A percentile compares a stretch with the other conserved stretches of the same genome.
Evolutionary conservation across 805 yeast genomes (phyloP).

Genomic region (Vanderwaltozyma verrucispora): DNA sequence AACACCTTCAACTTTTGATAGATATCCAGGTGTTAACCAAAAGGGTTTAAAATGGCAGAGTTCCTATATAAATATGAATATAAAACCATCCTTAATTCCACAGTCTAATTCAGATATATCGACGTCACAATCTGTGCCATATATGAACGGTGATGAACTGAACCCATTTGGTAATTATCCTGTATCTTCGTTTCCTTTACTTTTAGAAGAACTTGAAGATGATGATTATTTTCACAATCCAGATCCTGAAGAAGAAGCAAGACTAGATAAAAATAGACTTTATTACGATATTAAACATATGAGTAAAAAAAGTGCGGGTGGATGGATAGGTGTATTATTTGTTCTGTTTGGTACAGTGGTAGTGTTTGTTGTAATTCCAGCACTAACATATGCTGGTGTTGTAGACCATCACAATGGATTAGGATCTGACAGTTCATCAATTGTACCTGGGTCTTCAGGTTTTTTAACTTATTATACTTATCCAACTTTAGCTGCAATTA

Average conservation of each 20-base stretch:
- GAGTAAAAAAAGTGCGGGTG: slow-evolving; percentile 54
- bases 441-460: slow-evolving; percentile 24
- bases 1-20: slow-evolving; percentile 50
- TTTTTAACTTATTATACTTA: slow-evolving; percentile 39
- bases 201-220: slow-evolving; percentile 85
- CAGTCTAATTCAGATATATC: neutral
- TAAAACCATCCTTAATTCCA: neutral
- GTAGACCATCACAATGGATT: slow-evolving; percentile 24
- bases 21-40: slow-evolving; percentile 55
- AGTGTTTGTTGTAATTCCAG: slow-evolving; percentile 76
- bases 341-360: slow-evolving; percentile 51
- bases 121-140: slow-evolving; percentile 13
- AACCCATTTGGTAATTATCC: slow-evolving; percentile 98
- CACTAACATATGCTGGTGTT: slow-evolving; percentile 70
- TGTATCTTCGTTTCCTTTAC: slow-evolving; percentile 81
- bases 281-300: slow-evolving; percentile 51
- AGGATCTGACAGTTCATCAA: slow-evolving; percentile 1
- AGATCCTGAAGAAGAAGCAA: slow-evolving; percentile 87
- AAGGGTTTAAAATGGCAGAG: slow-evolving; percentile 20
- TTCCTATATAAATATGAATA: slow-evolving; percentile 1
- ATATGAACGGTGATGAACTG: slow-evolving; percentile 53
- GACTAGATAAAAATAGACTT: slow-evolving; percentile 63
- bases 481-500: slow-evolving; percentile 42
- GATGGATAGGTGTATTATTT: slow-evolving; percentile 47
- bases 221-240: slow-evolving; percentile 96